A percentile compares a stretch with the other conserved stretches of the same genome.
These are phyloP conservation scores for Solanum appendiculatum DNA, from an alignment of 257 asterid genomes.

Conservation along the genomic window DNA sequence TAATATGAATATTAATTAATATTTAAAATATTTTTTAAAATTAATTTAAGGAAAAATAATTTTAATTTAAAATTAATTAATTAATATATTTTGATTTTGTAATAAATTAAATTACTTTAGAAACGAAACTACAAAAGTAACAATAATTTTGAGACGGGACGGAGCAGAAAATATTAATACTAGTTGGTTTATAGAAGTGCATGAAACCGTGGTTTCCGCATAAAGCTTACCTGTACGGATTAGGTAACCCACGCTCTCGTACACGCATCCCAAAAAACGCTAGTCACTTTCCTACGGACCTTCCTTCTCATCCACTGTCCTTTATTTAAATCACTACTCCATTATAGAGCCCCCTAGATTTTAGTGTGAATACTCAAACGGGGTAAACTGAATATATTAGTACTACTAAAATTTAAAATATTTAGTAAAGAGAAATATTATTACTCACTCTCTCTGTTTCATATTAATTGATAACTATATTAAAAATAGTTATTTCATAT, in stretches of 20 bases:
- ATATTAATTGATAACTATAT: no score
- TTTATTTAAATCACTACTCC: background rate
- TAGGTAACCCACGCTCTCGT: constrained; percentile 19
- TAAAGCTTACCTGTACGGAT: constrained; percentile 48
- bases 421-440: no score
- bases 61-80: no score
- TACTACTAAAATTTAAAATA: no score
- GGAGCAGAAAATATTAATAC: no score
- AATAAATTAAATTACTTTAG: background rate
- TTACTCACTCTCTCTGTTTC: no score
- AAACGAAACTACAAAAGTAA: no score
- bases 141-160: background rate
- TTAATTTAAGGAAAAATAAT: no score
- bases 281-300: constrained; percentile 20
- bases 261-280: constrained; percentile 26
- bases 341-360: background rate
- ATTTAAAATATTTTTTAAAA: no score
- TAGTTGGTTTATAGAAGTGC: background rate
- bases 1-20: no score
- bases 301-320: constrained; percentile 6
- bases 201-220: constrained; percentile 7
- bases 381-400: background rate
- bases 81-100: no score
- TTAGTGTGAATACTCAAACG: background rate
- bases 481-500: no score